Conservation (phyloP, 2,329 filamentous ascomycete species). For the Cercospora sp. region DNA sequence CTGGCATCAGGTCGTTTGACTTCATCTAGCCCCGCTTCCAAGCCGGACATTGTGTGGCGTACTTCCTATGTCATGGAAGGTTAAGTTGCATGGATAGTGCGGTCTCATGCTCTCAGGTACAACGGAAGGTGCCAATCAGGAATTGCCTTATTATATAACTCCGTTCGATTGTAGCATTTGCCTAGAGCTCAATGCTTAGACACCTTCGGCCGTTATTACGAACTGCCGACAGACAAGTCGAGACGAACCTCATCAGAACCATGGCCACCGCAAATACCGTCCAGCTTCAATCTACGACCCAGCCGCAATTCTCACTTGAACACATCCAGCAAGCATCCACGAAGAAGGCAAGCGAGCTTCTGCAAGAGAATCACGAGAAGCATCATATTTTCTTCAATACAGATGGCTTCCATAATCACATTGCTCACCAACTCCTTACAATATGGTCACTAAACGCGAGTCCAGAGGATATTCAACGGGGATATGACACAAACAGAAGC, state of each 20-base stretch:
- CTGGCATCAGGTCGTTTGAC: neutral
- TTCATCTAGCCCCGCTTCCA: neutral
- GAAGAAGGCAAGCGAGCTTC: slow-evolving; percentile 62
- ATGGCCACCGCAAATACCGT: slow-evolving; percentile 54
- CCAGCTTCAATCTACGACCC: slow-evolving; percentile 47
- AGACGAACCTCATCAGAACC: slow-evolving; percentile 20
- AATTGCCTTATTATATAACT: neutral
- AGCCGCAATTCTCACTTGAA: slow-evolving; percentile 50
- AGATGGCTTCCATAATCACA: slow-evolving; percentile 76
- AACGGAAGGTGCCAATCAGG: neutral
- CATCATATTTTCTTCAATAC: slow-evolving; percentile 82
- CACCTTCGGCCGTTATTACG: neutral
- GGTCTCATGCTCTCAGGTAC: neutral
- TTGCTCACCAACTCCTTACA: slow-evolving; percentile 73
- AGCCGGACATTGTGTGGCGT: neutral
- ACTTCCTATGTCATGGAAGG: slow-evolving; percentile 7
- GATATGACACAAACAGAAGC: slow-evolving; percentile 63
- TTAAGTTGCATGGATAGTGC: slow-evolving; percentile 1
- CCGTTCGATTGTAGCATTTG: neutral
- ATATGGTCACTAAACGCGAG: slow-evolving; percentile 74
- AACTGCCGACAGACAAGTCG: neutral
- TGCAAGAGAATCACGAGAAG: slow-evolving; percentile 74
- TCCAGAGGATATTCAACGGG: slow-evolving; percentile 59
- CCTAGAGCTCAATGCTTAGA: neutral
- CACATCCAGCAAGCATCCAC: slow-evolving; percentile 61